These are phyloP conservation scores for Vigna reflexopilosa DNA, from an alignment of 306 rosid genomes.

Conservation along the genomic window DNA sequence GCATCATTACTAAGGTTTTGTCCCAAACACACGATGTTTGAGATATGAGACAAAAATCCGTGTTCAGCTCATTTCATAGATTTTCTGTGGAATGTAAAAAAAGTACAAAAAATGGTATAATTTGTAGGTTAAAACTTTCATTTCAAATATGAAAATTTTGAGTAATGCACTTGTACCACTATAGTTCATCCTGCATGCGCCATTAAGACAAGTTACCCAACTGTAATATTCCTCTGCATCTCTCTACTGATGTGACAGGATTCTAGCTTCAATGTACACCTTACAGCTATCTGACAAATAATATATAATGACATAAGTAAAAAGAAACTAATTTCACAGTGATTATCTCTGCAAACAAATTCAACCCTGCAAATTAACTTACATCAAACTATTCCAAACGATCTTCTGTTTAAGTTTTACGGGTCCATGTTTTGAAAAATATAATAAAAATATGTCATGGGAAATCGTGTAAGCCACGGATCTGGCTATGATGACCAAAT, in stretches of 20 bases:
- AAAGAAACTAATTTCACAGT: no score
- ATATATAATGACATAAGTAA: not conserved
- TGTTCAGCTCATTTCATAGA: conserved; percentile 11
- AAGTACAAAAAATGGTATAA: not conserved
- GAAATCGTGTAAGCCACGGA: conserved; percentile 46
- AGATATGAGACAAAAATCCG: not conserved
- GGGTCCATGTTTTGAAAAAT: not conserved
- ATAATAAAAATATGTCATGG: conserved; percentile 39
- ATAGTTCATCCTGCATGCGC: not conserved
- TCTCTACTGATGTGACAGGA: not conserved
- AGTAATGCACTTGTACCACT: not conserved
- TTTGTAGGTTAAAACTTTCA: not conserved
- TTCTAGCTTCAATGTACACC: not conserved
- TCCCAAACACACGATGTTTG: not conserved
- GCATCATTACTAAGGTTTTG: conserved; percentile 32
- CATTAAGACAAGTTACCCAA: not conserved
- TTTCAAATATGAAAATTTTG: not conserved
- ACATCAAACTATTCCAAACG: no score
- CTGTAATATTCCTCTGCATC: not conserved
- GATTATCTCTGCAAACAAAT: no score
- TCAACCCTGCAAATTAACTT: no score
- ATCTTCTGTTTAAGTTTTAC: not conserved
- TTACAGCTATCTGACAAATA: not conserved
- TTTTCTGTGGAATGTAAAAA: conserved; percentile 12
- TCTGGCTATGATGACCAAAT: conserved; percentile 43